Evolutionary conservation across 108 stramenopile species (phyloP), one percentile per base, ranked within the genome.

Genomic region (Cyclotella baltica): DNA sequence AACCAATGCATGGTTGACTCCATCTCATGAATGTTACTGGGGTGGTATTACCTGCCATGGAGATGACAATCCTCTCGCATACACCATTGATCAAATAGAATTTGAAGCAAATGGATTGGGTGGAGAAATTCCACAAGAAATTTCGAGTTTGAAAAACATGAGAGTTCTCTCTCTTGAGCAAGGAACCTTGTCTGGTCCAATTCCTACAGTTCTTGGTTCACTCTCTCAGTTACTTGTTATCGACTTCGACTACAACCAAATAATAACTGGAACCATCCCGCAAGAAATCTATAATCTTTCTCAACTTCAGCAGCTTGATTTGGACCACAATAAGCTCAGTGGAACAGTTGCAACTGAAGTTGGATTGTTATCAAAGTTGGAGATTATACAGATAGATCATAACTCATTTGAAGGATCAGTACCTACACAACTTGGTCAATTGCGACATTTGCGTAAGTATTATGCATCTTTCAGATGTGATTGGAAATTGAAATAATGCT

Each of bases 201-300:
- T 88, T 36, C 88, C 88, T 34, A 43, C 55, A 0, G 48, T 43
- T 2, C 68, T 88, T 1, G 76, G 85, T 23, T 47, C 47, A 13
- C 62, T 83, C 27, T n/a, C 3, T 15, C n/a, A 53, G 20, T 36
- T 88, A 16, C 61, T 72, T 0, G 67, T 65, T 23, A 52, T 73
- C 19, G 76, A 76, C 38, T 61, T 76, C 0, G 69, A 70, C 69
- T 70, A 34, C 19, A 84, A 84, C 65, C 10, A 15, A 51, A 25
- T 87, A 18, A 70, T 87, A 18, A 70, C 70, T 58, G 87, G 87
- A 35, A 78, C 68, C 0, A 82, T 87, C 59, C 87, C 87, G 9
- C 61, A 61, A 20, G 56, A 64, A 19, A 38, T 87, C 19, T 76
- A 83, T 10, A 23, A 67, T 19, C 29, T 87, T 19, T 18, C 62